phyloP scores from a whole-genome alignment of 1,139 yeast genomes.

The Kodamaea derodonti region DNA sequence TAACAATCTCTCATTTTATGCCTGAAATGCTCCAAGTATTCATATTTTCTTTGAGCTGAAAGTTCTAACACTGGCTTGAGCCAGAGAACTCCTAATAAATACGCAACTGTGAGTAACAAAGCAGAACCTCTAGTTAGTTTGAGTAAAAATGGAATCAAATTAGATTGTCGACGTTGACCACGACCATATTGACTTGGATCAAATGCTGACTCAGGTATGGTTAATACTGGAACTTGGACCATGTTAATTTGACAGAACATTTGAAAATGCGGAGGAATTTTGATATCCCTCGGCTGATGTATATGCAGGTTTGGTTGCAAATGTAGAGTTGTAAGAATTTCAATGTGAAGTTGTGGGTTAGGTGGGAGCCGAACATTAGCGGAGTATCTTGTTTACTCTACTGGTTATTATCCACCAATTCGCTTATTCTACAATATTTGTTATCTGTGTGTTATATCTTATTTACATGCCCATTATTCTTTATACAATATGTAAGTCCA shows the following conservation, averaged over 20 bases:
- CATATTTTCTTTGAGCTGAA: constrained; percentile 28
- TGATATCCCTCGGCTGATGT: constrained; percentile 1
- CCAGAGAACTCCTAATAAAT: constrained; percentile 30
- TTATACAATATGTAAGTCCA: too few species aligned
- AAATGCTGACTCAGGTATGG: constrained; percentile 44
- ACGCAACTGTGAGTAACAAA: constrained; percentile 25
- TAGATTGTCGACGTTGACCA: constrained; percentile 19
- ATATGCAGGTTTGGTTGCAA: neutral
- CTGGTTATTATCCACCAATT: too few species aligned
- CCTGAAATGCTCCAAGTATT: constrained; percentile 33
- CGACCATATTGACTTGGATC: constrained; percentile 19
- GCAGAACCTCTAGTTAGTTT: constrained; percentile 38
- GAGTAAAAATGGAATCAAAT: constrained; percentile 26
- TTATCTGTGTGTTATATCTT: too few species aligned
- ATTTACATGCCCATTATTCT: too few species aligned
- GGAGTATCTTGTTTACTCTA: too few species aligned
- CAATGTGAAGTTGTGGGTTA: too few species aligned
- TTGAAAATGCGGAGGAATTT: neutral
- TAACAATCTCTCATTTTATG: constrained; percentile 35
- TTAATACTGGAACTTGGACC: constrained; percentile 36
- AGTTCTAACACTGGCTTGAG: constrained; percentile 36
- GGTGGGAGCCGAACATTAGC: too few species aligned
- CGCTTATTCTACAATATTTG: too few species aligned
- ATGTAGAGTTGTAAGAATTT: neutral
- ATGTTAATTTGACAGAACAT: constrained; percentile 1